Conservation (phyloP, 768 basidiomycete genomes). For the Tylopilus plumbeoviolaceoides region DNA sequence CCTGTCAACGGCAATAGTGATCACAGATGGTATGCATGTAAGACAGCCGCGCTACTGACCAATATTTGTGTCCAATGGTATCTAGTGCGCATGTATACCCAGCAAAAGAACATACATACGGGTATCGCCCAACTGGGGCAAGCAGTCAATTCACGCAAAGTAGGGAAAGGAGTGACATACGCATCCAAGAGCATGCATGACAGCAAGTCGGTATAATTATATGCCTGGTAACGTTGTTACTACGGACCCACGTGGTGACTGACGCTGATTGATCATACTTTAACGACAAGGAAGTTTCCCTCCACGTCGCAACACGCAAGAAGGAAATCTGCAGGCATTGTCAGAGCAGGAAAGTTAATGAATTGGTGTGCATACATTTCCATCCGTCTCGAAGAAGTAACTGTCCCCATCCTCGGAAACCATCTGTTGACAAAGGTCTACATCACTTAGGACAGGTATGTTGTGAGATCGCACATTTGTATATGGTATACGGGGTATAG, state of each 20-base stretch:
- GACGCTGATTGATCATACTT: slow-evolving; percentile 35
- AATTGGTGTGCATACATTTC: slow-evolving; percentile 59
- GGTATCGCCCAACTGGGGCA: slow-evolving; percentile 78
- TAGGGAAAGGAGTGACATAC: slow-evolving; percentile 36
- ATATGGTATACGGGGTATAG: slow-evolving; percentile 89
- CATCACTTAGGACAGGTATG: neutral
- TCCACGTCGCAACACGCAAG: slow-evolving; percentile 82
- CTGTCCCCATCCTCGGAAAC: slow-evolving; percentile 78
- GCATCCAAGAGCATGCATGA: slow-evolving; percentile 93
- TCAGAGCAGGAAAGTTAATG: slow-evolving; percentile 4
- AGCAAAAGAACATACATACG: slow-evolving; percentile 78
- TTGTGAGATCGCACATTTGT: slow-evolving; percentile 55
- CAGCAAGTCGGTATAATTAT: slow-evolving; percentile 80
- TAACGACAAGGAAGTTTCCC: slow-evolving; percentile 83
- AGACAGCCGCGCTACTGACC: slow-evolving; percentile 36
- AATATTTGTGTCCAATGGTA: slow-evolving; percentile 84
- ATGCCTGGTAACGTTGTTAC: slow-evolving; percentile 45
- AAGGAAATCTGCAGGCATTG: slow-evolving; percentile 53
- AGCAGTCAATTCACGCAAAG: neutral
- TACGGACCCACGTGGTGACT: neutral
- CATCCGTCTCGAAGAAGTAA: slow-evolving; percentile 74
- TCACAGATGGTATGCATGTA: neutral
- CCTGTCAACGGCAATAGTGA: slow-evolving; percentile 37
- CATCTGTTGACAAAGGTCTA: slow-evolving; percentile 44
- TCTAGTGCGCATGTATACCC: slow-evolving; percentile 73